phyloP scores from a whole-genome alignment of 768 basidiomycete species.

The Trametopsis cervina region DNA sequence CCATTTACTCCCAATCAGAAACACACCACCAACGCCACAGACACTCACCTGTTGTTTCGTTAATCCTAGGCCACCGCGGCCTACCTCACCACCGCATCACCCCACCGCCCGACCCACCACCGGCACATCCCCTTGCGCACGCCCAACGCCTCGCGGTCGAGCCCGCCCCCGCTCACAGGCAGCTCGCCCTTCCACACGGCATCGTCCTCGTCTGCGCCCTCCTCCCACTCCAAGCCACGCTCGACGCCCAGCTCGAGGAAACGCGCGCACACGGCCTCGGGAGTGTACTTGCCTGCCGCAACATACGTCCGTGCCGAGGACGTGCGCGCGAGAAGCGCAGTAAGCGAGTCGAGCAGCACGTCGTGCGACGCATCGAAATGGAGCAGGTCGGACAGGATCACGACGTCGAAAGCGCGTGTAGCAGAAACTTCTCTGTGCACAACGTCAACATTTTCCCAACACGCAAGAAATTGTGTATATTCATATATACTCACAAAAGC shows the following conservation, averaged over 20 bases:
- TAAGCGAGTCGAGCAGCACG: conserved; percentile 44
- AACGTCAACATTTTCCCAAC: too few relatives aligned
- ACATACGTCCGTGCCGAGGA: conserved; percentile 43
- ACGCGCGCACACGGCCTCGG: conserved; percentile 39
- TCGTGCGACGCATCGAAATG: conserved; percentile 61
- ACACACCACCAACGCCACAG: too few relatives aligned
- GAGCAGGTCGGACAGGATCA: conserved; percentile 67
- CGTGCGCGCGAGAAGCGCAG: conserved; percentile 37
- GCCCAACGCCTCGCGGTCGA: conserved; percentile 40
- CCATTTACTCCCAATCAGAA: too few relatives aligned
- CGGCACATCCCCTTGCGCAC: conserved; percentile 52
- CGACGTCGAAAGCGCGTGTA: conserved; percentile 39
- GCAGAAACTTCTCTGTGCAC: neutral
- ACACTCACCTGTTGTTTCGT: too few relatives aligned
- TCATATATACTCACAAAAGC: conserved; percentile 37
- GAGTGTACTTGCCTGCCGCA: conserved; percentile 61
- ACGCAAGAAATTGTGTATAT: neutral
- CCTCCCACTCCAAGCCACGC: conserved; percentile 42
- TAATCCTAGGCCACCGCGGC: too few relatives aligned
- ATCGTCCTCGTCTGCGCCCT: conserved; percentile 28
- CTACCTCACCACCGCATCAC: too few relatives aligned
- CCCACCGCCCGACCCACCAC: conserved; percentile 58
- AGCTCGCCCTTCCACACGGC: conserved; percentile 42
- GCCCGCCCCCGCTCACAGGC: conserved; percentile 31
- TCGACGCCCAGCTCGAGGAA: conserved; percentile 38